Conservation (phyloP, 2,329 filamentous ascomycete genomes). For the Cordyceps farinosa region DNA sequence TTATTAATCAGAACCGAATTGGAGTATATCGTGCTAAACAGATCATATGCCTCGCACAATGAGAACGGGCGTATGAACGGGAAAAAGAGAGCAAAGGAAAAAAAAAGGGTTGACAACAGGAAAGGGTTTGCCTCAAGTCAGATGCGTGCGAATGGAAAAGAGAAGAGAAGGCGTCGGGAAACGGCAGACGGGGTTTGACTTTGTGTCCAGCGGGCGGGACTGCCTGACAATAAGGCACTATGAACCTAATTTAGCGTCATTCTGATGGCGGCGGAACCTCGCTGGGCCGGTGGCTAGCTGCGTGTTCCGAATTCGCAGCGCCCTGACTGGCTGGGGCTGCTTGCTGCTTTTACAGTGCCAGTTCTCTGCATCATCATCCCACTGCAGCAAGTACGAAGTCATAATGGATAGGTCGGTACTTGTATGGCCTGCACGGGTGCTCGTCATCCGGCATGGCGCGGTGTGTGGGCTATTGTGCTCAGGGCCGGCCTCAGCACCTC, state of each 20-base stretch:
- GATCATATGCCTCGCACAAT: not conserved
- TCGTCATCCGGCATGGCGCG: not conserved
- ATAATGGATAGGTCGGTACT: not conserved
- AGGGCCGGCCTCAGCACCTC: not conserved
- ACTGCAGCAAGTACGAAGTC: not conserved
- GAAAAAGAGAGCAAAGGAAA: not conserved
- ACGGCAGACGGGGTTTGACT: conserved; percentile 1
- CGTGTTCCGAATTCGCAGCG: conserved; percentile 10
- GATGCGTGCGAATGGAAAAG: not conserved
- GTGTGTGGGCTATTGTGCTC: not conserved
- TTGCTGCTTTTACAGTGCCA: not conserved
- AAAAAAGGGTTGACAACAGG: not conserved
- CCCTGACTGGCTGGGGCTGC: conserved; percentile 3
- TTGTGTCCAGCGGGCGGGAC: not conserved
- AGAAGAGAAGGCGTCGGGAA: not conserved
- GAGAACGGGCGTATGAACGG: not conserved
- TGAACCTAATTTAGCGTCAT: not conserved
- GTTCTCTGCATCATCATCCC: not conserved
- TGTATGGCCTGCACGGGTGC: not conserved
- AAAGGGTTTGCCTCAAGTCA: not conserved
- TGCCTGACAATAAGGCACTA: not conserved
- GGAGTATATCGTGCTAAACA: conserved; percentile 3
- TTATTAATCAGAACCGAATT: not conserved
- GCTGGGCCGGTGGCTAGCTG: conserved; percentile 10
- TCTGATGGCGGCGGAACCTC: conserved; percentile 6